A percentile compares a stretch with the other conserved stretches of the same genome.
These are phyloP conservation scores for Ilyonectria mors-panacis DNA, from an alignment of 2,329 filamentous ascomycete genomes.

Conservation along the genomic window DNA sequence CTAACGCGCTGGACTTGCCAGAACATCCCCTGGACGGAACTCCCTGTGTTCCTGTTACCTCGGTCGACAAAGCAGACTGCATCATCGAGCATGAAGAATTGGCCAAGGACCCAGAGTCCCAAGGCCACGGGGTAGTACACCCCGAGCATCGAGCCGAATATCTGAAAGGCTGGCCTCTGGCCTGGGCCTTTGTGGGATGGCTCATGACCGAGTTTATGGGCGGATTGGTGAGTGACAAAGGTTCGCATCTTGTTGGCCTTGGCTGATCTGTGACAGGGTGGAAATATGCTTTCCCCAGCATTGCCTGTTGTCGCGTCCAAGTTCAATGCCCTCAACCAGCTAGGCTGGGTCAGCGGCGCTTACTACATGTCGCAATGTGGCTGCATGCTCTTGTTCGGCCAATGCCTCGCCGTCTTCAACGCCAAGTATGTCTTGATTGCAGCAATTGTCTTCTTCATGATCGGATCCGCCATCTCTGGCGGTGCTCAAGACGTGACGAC, in stretches of 20 bases:
- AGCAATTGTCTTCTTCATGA: not conserved
- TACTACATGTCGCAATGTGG: constrained; percentile 17
- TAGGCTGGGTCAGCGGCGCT: constrained; percentile 14
- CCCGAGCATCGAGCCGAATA: not conserved
- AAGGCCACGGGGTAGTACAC: not conserved
- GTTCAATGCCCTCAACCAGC: constrained; percentile 1
- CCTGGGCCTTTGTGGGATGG: not conserved
- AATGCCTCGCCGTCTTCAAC: constrained; percentile 10
- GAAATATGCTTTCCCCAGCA: not conserved
- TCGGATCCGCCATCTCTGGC: not conserved
- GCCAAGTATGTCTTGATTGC: constrained; percentile 5
- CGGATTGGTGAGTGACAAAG: not conserved
- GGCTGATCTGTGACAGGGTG: not conserved
- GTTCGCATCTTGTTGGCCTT: not conserved
- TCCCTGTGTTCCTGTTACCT: not conserved
- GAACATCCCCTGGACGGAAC: not conserved
- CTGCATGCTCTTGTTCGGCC: constrained; percentile 16
- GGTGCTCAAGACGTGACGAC: not conserved
- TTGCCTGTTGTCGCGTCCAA: not conserved
- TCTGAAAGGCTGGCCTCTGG: not conserved
- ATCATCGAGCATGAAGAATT: not conserved
- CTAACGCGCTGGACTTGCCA: not conserved
- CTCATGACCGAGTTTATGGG: not conserved
- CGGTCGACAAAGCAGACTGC: not conserved
- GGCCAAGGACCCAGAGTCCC: not conserved